phyloP scores from a whole-genome alignment of 2,329 filamentous ascomycete genomes.

The Davidsoniella eucalypti region DNA sequence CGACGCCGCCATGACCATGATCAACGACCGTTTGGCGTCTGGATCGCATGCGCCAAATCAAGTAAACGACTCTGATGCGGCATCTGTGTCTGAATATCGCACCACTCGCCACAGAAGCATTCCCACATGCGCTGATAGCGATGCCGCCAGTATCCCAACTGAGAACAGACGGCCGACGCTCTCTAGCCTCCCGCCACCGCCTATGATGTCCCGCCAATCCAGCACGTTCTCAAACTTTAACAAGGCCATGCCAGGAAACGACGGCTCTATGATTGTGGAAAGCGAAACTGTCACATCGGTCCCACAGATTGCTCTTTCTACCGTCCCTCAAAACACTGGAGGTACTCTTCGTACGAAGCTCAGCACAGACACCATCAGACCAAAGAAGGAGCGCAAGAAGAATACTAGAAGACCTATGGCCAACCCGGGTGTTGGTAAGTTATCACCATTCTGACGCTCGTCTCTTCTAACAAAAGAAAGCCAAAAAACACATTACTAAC shows the following conservation, averaged over 20 bases:
- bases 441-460: not conserved
- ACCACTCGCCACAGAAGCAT: slow-evolving; percentile 1
- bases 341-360: slow-evolving; percentile 71
- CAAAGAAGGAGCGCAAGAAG: slow-evolving; percentile 85
- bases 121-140: slow-evolving; percentile 33
- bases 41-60: not conserved
- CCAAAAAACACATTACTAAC: slow-evolving; percentile 18
- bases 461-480: not conserved
- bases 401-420: slow-evolving; percentile 59
- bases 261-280: slow-evolving; percentile 93
- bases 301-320: slow-evolving; percentile 63
- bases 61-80: slow-evolving; percentile 7
- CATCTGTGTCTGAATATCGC: slow-evolving; percentile 3
- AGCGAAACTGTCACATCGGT: slow-evolving; percentile 90
- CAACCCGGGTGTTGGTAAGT: slow-evolving; percentile 57
- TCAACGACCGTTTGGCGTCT: slow-evolving; percentile 29
- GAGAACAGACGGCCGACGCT: slow-evolving; percentile 27
- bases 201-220: slow-evolving; percentile 47
- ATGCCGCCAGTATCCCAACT: slow-evolving; percentile 38
- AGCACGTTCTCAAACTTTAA: slow-evolving; percentile 47
- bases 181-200: slow-evolving; percentile 22
- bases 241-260: slow-evolving; percentile 52
- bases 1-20: slow-evolving; percentile 33
- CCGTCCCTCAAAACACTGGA: slow-evolving; percentile 25
- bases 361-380: slow-evolving; percentile 89